Base-by-base conservation (phyloP, 2,329 filamentous ascomycete genomes). In the Ascochyta lentis region DNA sequence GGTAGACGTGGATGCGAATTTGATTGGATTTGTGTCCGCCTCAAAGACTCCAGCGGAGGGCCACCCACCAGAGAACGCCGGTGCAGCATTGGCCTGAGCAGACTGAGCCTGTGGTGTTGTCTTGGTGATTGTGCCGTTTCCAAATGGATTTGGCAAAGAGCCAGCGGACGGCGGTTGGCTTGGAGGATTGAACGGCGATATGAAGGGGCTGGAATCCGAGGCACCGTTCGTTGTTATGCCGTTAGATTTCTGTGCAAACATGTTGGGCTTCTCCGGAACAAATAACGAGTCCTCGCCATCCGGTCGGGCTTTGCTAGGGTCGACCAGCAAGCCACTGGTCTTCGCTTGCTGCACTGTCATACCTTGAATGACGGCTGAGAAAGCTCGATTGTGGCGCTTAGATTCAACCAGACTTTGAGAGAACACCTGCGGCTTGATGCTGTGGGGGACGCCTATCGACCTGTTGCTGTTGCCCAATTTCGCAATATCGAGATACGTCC, bases 321-420 rank as follows among this genome's bases (percentile, higher is more conserved):
- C 73, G n/a, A 81, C 78, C 38, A 86, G 72, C 74, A 84, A 77
- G 8, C 80, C 81, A 40, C 78, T 70, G 15, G 69, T 73, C 38
- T 76, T 77, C 16, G 86, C 83, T 63, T 83, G 77, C 40, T 75
- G 74, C 41, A 86, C 79, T 40, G 74, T 80, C 68, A 86, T 74
- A 13, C 85, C 85, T 64, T 83, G 79, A 49, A 87, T 82, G 26
- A 88, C 73, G 8, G 85, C 82, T 22, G 81, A 80, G n/a, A 86
- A 70, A 2, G 77, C 81, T 61, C 86, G 79, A 22, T 80, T 79
- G 51, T 79, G 76, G 35, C 85, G 80, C 70, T 89, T 89, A 24
- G 74, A 73, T 66, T 88, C 86, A 15, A 88, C 86, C 46, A 83
- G 76, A 5, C 63, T 74, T 19, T 80, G 71, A 0, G 84, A 86